These are phyloP conservation scores for Thielaviopsis musarum DNA, from an alignment of 2,329 filamentous ascomycete species.

Conservation along the genomic window DNA sequence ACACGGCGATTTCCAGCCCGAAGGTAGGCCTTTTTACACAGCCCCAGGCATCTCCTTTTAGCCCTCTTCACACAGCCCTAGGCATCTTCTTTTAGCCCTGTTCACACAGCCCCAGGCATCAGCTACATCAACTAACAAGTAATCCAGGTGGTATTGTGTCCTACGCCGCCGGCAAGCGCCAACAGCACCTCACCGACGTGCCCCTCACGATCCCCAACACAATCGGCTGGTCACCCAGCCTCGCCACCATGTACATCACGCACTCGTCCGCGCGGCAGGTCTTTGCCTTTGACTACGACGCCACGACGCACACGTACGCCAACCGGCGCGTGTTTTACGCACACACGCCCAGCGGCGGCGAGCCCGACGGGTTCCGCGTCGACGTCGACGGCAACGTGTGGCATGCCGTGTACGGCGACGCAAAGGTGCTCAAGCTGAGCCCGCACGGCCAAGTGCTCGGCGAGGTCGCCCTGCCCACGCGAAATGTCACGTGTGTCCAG, in stretches of 20 bases:
- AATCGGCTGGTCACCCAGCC: slow-evolving; percentile 60
- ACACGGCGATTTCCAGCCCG: slow-evolving; percentile 38
- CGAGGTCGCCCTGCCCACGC: slow-evolving; percentile 59
- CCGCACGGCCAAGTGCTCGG: slow-evolving; percentile 54
- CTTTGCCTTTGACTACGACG: slow-evolving; percentile 57
- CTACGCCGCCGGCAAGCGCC: slow-evolving; percentile 41
- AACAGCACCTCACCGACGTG: slow-evolving; percentile 43
- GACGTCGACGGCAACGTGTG: slow-evolving; percentile 77
- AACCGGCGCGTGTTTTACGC: slow-evolving; percentile 59
- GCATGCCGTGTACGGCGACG: slow-evolving; percentile 71
- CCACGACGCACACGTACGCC: slow-evolving; percentile 42
- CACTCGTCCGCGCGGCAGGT: slow-evolving; percentile 59
- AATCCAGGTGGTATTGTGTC: slow-evolving; percentile 61
- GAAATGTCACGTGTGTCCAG: slow-evolving; percentile 63
- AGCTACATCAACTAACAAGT: too few species aligned
- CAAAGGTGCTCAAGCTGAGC: slow-evolving; percentile 57
- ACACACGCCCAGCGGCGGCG: slow-evolving; percentile 41
- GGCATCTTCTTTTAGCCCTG: too few species aligned
- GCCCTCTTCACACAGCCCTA: too few species aligned
- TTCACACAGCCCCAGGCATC: too few species aligned
- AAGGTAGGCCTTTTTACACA: too few species aligned
- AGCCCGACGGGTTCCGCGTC: slow-evolving; percentile 72
- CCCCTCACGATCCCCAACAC: slow-evolving; percentile 77
- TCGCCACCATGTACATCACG: slow-evolving; percentile 65
- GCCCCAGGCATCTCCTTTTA: too few species aligned